Base-by-base conservation (phyloP, 176 grass and related monocot species). In the Aegilops sharonensis region DNA sequence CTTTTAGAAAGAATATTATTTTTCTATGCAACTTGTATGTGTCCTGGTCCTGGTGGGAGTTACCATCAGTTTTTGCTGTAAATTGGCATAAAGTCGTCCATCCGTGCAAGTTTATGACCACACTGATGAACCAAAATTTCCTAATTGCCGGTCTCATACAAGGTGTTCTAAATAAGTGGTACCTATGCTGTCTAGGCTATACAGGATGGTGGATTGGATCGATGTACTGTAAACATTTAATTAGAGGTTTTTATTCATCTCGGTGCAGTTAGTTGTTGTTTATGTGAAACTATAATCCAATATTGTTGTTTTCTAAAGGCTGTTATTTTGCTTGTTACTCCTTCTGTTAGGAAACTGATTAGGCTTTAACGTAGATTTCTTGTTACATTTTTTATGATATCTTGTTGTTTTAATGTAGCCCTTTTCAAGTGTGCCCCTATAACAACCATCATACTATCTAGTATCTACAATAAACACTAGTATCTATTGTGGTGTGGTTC, bases 231-330 rank as follows among this genome's bases (percentile, higher is more conserved):
- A 71, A 72, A 40, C 48, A 83, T 82, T 36, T 70, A 12, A 1
- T 61, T 84, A 25, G n/a, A 12, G 24, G 18, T 27, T 83, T 11
- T 27, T 9, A 83, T 61, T 40, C 35, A 61, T 83, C 81, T 73
- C 4, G 2, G 0, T 42, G 68, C 43, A 57, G 64, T 69, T 66
- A n/a, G 2, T 9, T 31, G 37, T 68, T 69, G 64, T 48, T 68
- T 50, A 57, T 35, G 6, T 2, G 13, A 14, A 10, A 64, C 36
- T 45, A 35, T 23, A 25, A 24, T 20, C 12, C 13, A 4, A 7
- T 72, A 54, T 36, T 25, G 0, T 18, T 72, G 39, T 37, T 7
- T 8, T 20, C 4, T 29, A 40, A 72, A 72, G n/a, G 27, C 21
- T 31, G 15, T 39, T 37, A 36, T 71, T 71, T 71, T 71, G 7